phyloP scores from a whole-genome alignment of 805 yeast genomes.

The Wickerhamomyces chaumierensis region DNA sequence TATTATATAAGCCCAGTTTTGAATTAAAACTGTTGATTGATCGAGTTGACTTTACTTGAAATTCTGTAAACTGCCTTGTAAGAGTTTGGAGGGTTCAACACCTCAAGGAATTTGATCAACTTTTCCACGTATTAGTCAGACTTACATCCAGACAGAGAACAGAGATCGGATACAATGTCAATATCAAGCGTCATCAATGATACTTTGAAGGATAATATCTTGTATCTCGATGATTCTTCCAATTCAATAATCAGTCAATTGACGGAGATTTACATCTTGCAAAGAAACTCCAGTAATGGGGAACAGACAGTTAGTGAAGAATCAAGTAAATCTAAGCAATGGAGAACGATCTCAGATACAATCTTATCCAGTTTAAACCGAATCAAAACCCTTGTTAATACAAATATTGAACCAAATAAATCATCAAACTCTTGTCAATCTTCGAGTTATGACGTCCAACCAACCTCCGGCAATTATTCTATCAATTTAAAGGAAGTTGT shows the following conservation, averaged over 20 bases:
- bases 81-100: too few relatives aligned
- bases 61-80: too few relatives aligned
- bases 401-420: background rate
- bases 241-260: constrained; percentile 7
- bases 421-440: background rate
- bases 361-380: background rate
- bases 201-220: constrained; percentile 7
- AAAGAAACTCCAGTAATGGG: too few relatives aligned
- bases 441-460: background rate
- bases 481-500: constrained; percentile 6
- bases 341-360: constrained; percentile 4
- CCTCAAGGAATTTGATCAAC: too few relatives aligned
- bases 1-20: too few relatives aligned
- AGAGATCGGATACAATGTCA: too few relatives aligned
- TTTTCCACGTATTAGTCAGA: too few relatives aligned
- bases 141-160: too few relatives aligned
- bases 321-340: constrained; percentile 1
- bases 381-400: background rate
- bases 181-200: constrained; percentile 9
- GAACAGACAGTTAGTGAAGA: background rate
- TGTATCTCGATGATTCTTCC: constrained; percentile 5
- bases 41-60: too few relatives aligned
- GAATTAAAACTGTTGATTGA: too few relatives aligned
- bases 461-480: background rate
- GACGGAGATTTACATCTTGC: constrained; percentile 9